Conservation (phyloP, 148 eudicot species). For the Chenopodium album region DNA sequence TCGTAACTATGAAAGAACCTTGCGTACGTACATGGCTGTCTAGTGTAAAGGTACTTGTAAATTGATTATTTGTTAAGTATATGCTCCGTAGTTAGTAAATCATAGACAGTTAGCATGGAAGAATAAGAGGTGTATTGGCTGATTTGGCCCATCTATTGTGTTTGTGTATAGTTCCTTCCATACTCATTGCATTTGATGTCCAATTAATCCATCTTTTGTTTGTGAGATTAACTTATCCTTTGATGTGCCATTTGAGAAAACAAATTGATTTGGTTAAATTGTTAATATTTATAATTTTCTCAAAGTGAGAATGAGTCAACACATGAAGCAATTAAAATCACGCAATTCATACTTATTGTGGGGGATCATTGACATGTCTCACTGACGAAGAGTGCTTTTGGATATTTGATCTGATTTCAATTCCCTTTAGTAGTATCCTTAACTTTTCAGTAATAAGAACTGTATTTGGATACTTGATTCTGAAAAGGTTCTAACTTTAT, state of each 20-base stretch:
- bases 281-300: background rate
- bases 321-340: background rate
- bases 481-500: slow-evolving; percentile 15
- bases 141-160: background rate
- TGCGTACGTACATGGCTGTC: background rate
- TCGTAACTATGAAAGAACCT: background rate
- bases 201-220: background rate
- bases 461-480: background rate
- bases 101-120: background rate
- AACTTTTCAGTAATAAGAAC: background rate
- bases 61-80: too few relatives aligned
- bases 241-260: background rate
- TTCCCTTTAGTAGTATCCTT: too few relatives aligned
- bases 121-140: background rate
- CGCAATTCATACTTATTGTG: background rate
- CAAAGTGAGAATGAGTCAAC: background rate
- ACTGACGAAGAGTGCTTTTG: background rate
- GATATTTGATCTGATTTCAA: too few relatives aligned
- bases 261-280: background rate
- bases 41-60: background rate
- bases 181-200: background rate
- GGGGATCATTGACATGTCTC: background rate
- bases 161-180: background rate
- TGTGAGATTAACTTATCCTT: background rate
- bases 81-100: too few relatives aligned